Base-by-base conservation (phyloP, 805 yeast genomes). In the Teunomyces stri region DNA sequence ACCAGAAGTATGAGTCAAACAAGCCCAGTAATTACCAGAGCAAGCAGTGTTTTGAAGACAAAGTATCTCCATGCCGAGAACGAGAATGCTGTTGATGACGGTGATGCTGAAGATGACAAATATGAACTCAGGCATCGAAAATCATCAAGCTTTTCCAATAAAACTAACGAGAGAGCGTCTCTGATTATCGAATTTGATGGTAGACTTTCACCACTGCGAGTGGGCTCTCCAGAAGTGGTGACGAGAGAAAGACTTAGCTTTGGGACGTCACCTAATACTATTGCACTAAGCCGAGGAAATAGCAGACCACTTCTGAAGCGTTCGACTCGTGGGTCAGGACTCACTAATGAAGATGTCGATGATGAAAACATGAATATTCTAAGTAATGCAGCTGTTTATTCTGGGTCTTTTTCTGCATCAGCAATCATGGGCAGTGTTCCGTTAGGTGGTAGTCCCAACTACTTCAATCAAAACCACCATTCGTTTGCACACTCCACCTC, bases 311-410 rank as follows among this genome's bases (percentile, higher is more conserved):
- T 31, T 18, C 47, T 18, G 27, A 29, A 37, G 11, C 20, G 28
- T 13, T 27, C 37, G 5, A 29, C 31, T 5, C 20, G 43, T 12
- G 38, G 34, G 2, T 21, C 29, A 13, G 39, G 29, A 10, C 20
- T 13, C 5, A 16, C 25, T 10, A 25, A 37, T 9, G 50, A 48
- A 13, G 75, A 70, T 46, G 52, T 68, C 40, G 75, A 70, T 50
- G 62, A 70, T 43, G 75, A 70, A 43, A 69, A 70, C 50, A 49
- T 55, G 34, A 56, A 60, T 44, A 42, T 63, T 3, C 37, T 62
- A 44, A 53, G 47, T 29, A 55, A 45, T 16, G 58, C 57, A 3
- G 51, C 57, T 2, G 51, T 55, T 2, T 16, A 36, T 27, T 42
- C 51, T 11, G 16, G 28, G n/a, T 16, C 40, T 4, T 34, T 25